These are phyloP conservation scores for Pseudozyma flocculosa DNA, from an alignment of 1,284 basidiomycete genomes.

Conservation along the genomic window DNA sequence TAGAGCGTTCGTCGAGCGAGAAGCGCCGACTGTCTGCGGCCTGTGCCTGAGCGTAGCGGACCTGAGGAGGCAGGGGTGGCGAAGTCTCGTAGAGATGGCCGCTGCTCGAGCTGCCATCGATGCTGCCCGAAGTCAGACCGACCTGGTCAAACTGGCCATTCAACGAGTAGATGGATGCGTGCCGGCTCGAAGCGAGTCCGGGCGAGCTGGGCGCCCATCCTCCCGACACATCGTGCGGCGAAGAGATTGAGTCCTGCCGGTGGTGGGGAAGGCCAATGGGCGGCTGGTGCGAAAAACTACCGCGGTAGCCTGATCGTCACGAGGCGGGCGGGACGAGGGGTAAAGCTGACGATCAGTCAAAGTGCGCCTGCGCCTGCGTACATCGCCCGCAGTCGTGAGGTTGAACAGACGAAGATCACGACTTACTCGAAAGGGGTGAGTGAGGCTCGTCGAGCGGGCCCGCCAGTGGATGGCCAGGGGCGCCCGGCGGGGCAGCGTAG, in stretches of 20 bases:
- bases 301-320: slow-evolving; percentile 17
- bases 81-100: slow-evolving; percentile 37
- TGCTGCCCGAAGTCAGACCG: slow-evolving; percentile 20
- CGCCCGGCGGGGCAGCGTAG: slow-evolving; percentile 11
- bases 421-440: slow-evolving; percentile 35
- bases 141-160: slow-evolving; percentile 39
- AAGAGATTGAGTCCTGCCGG: slow-evolving; percentile 33
- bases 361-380: too few species aligned
- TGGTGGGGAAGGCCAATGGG: slow-evolving; percentile 30
- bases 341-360: not conserved
- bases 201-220: slow-evolving; percentile 36
- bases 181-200: slow-evolving; percentile 26
- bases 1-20: slow-evolving; percentile 36
- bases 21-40: slow-evolving; percentile 32
- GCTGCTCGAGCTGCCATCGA: slow-evolving; percentile 28
- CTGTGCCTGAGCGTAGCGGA: slow-evolving; percentile 32
- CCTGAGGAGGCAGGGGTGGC: slow-evolving; percentile 30
- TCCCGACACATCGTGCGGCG: slow-evolving; percentile 32
- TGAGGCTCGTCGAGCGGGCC: slow-evolving; percentile 19
- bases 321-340: not conserved
- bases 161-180: slow-evolving; percentile 38
- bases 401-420: too few species aligned
- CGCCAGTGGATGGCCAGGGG: slow-evolving; percentile 17
- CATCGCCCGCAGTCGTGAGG: too few species aligned
- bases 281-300: slow-evolving; percentile 30